Evolutionary conservation across 1,139 yeast genomes (phyloP).

Genomic region (Hansenula sp.): DNA sequence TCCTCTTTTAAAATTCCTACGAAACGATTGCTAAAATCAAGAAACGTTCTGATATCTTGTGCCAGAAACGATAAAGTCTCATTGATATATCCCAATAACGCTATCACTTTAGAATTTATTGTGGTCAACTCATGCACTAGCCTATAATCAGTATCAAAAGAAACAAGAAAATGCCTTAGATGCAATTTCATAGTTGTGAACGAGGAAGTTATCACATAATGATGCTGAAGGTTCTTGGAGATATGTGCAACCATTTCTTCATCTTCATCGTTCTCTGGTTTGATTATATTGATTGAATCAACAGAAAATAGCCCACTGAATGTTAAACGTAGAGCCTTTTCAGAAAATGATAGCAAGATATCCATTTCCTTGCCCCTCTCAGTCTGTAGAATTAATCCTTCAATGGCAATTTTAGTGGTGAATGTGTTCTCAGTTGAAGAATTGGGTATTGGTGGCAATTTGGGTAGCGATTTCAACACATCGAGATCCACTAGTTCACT

Average conservation of each 20-base stretch:
- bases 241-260: constrained; percentile 19
- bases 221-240: constrained; percentile 8
- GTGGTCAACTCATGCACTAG: constrained; percentile 27
- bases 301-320: constrained; percentile 32
- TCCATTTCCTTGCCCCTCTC: constrained; percentile 27
- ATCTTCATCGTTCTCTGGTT: constrained; percentile 10
- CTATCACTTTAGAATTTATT: constrained; percentile 26
- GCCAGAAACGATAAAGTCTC: constrained; percentile 36
- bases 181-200: constrained; percentile 17
- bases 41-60: constrained; percentile 39
- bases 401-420: constrained; percentile 25
- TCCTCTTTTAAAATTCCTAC: constrained; percentile 25
- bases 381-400: constrained; percentile 24
- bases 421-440: constrained; percentile 17
- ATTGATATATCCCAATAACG: constrained; percentile 33
- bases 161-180: constrained; percentile 12
- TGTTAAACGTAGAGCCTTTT: constrained; percentile 22
- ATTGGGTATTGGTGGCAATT: constrained; percentile 30
- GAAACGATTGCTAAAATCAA: constrained; percentile 36
- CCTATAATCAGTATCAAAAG: constrained; percentile 7
- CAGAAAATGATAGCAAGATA: constrained; percentile 28
- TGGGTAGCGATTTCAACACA: constrained; percentile 31
- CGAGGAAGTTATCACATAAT: constrained; percentile 18
- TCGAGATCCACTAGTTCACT: constrained; percentile 16
- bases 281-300: constrained; percentile 16